Evolutionary conservation across 2,329 filamentous ascomycete genomes (phyloP).

Genomic region (Stagonosporopsis vannaccii): DNA sequence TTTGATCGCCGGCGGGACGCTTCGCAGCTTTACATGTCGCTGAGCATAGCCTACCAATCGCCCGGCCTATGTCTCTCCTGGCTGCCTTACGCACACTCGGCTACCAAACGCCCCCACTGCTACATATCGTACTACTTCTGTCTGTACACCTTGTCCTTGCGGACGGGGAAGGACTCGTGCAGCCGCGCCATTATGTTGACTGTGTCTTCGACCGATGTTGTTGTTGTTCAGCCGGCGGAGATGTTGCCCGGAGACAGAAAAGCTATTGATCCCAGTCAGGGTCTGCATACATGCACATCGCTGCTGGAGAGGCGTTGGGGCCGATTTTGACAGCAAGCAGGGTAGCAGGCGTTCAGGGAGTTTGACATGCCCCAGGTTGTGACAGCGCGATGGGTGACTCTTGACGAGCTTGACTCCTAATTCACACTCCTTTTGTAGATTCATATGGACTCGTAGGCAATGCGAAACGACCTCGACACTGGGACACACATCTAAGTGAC

Average conservation of each 20-base stretch:
- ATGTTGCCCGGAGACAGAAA: no score
- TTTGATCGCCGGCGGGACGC: not conserved
- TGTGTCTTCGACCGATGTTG: not conserved
- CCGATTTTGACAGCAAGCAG: not conserved
- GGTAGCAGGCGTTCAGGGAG: not conserved
- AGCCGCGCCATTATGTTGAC: not conserved
- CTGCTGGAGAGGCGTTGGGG: no score
- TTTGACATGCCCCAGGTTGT: not conserved
- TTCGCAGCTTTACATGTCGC: not conserved
- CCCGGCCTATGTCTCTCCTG: not conserved
- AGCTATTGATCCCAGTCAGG: not conserved
- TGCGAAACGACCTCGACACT: not conserved
- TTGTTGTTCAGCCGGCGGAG: not conserved
- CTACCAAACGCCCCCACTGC: not conserved
- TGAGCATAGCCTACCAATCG: not conserved
- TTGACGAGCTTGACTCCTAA: no score
- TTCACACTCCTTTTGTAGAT: not conserved
- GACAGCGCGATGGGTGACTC: not conserved
- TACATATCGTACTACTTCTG: not conserved
- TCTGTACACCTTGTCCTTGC: not conserved
- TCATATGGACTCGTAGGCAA: not conserved
- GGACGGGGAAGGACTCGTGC: not conserved
- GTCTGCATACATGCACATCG: not conserved
- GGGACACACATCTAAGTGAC: not conserved
- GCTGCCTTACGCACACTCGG: not conserved